Percentiles rank a stretch among this genome's conserved stretches.
phyloP scores from a whole-genome alignment of 805 yeast species.

The Candida suzukii region DNA sequence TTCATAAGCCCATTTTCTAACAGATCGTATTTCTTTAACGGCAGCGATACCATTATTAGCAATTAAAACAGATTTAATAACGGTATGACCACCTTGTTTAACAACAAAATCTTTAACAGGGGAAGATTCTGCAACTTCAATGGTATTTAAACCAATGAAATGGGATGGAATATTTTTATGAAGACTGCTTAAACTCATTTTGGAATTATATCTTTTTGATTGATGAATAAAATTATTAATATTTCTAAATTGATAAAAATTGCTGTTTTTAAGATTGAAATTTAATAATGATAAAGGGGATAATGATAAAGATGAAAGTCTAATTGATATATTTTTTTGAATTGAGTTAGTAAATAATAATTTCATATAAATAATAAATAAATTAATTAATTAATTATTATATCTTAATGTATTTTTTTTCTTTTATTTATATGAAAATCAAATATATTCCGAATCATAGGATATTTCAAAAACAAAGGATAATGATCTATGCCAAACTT shows the following conservation, averaged over 20 bases:
- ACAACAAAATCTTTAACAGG: conserved; percentile 78
- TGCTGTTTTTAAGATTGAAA: conserved; percentile 1
- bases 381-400: no score
- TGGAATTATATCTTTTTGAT: background rate
- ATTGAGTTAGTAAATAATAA: background rate
- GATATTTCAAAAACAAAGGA: no score
- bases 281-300: background rate
- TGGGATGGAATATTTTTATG: conserved; percentile 40
- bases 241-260: background rate
- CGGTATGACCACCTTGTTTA: conserved; percentile 90
- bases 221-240: background rate
- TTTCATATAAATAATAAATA: no score
- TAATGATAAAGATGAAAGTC: background rate
- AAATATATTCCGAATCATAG: no score
- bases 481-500: no score
- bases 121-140: conserved; percentile 71
- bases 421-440: no score
- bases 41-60: conserved; percentile 99
- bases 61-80: conserved; percentile 78
- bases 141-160: conserved; percentile 77
- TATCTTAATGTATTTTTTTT: no score
- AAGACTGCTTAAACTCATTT: background rate
- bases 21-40: conserved; percentile 94
- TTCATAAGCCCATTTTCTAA: conserved; percentile 98
- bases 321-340: background rate